phyloP scores from a whole-genome alignment of 2,329 filamentous ascomycete species.

The Leptodontidium sp. region DNA sequence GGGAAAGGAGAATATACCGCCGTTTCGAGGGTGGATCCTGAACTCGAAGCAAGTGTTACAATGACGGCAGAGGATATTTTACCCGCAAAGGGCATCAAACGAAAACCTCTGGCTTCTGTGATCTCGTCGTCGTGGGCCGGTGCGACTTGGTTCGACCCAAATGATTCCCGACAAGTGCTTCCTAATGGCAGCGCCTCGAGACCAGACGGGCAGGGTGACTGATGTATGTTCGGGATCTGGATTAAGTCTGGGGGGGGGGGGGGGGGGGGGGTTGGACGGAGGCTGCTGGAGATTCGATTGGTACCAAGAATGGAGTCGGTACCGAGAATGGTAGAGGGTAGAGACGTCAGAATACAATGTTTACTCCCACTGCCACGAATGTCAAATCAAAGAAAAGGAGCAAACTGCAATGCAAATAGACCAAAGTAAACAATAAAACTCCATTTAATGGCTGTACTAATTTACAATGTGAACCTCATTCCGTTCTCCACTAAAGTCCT shows the following conservation, averaged over 20 bases:
- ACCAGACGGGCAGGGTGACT: not conserved
- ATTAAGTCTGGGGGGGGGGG: not conserved
- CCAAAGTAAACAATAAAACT: too few species aligned
- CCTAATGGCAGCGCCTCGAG: not conserved
- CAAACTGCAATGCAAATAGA: too few species aligned
- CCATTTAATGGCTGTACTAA: too few species aligned
- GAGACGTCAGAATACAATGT: too few species aligned
- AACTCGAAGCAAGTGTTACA: not conserved
- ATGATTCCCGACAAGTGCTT: constrained; percentile 8
- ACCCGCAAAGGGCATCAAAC: not conserved
- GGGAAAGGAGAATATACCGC: not conserved
- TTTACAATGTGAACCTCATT: too few species aligned
- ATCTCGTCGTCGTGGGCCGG: not conserved
- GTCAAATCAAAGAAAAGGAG: too few species aligned
- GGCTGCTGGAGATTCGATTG: too few species aligned
- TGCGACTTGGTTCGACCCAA: constrained; percentile 16
- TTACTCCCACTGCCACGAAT: too few species aligned
- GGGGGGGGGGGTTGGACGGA: too few species aligned
- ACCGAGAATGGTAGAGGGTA: too few species aligned
- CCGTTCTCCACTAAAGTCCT: too few species aligned
- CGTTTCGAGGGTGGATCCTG: not conserved
- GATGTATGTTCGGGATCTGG: not conserved
- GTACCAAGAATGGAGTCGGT: too few species aligned
- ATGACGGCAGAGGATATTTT: not conserved
- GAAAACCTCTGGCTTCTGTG: not conserved